Percentiles rank a stretch among this genome's conserved stretches.
These are phyloP conservation scores for Verticillium longisporum DNA, from an alignment of 2,329 filamentous ascomycete genomes.

Conservation along the genomic window DNA sequence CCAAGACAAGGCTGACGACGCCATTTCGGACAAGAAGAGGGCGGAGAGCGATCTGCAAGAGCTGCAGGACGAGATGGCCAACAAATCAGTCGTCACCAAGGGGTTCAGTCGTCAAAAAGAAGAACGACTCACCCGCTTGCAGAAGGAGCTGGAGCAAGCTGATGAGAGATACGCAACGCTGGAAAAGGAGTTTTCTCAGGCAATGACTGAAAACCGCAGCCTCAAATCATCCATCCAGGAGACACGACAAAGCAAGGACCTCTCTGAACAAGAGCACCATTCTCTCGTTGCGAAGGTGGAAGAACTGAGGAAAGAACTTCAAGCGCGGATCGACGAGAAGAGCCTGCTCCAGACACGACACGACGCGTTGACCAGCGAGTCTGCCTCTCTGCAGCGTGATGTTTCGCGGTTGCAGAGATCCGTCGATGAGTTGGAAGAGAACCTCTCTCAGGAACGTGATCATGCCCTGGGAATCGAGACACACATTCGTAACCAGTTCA, in stretches of 20 bases:
- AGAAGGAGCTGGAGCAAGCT: constrained; percentile 55
- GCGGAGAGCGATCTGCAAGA: constrained; percentile 56
- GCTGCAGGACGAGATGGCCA: constrained; percentile 69
- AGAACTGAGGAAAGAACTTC: constrained; percentile 52
- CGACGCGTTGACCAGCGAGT: constrained; percentile 60
- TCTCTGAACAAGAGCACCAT: constrained; percentile 24
- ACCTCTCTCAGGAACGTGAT: constrained; percentile 46
- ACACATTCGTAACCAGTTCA: constrained; percentile 40
- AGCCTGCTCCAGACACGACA: constrained; percentile 62
- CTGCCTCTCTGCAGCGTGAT: constrained; percentile 59
- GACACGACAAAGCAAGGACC: constrained; percentile 19
- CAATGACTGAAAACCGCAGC: constrained; percentile 37
- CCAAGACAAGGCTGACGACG: constrained; percentile 47
- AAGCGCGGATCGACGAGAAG: constrained; percentile 57
- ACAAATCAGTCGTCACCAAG: constrained; percentile 72
- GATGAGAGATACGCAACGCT: constrained; percentile 42
- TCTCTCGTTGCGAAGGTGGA: constrained; percentile 44
- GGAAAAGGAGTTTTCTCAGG: constrained; percentile 41
- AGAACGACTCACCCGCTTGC: constrained; percentile 59
- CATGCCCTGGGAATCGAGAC: constrained; percentile 55
- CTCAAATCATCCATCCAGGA: constrained; percentile 38
- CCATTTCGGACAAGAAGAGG: constrained; percentile 45
- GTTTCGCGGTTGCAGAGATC: constrained; percentile 42
- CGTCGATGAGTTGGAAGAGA: constrained; percentile 39
- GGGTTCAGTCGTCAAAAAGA: constrained; percentile 69